Base-by-base conservation (phyloP, 768 basidiomycete genomes). In the Podaxis rugospora region DNA sequence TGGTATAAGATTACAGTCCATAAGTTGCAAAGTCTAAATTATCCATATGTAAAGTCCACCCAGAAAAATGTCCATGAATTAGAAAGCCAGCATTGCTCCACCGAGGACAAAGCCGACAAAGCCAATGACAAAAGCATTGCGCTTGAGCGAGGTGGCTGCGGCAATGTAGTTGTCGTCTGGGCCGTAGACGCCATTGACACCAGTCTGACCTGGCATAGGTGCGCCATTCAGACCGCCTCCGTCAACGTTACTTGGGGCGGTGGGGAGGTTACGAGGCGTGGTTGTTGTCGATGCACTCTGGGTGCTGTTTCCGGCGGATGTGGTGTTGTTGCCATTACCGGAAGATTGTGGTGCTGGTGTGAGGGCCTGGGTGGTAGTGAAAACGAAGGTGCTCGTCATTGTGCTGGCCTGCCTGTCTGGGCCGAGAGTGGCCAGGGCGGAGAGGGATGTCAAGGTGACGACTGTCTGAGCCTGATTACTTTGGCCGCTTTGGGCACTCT, bases 151-250 rank as follows among this genome's bases (percentile, higher is more conserved):
- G 2, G 74, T 66, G 5, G 83, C 89, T 11, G 78, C 81, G 28
- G 86, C 81, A 63, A 84, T 85, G 72, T 85, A 90, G 55, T 76
- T 71, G 66, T 92, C 89, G 51, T 79, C 77, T 51, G 89, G 89
- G n/a, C 89, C 89, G 62, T 79, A 87, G 37, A 80, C 72, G 35
- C 86, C 86, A 27, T 83, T 72, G 4, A 69, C 52, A 46, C 72
- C 79, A 18, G 75, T 64, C 51, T 76, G 72, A 21, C 88, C 89
- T 25, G 89, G 89, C 49, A 75, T 71, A 9, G 89, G 89, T 2
- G 89, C 89, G 25, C 83, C 83, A 28, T 73, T 64, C 7, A 23
- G 39, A 13, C 81, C 86, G 10, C 87, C 88, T 37, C 81, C 87
- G 28, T 78, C 70, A 32, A 87, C 72, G 57, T 73, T 69, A 23